Base-by-base conservation (phyloP, 768 basidiomycete genomes). In the Mycena epipterygia region DNA sequence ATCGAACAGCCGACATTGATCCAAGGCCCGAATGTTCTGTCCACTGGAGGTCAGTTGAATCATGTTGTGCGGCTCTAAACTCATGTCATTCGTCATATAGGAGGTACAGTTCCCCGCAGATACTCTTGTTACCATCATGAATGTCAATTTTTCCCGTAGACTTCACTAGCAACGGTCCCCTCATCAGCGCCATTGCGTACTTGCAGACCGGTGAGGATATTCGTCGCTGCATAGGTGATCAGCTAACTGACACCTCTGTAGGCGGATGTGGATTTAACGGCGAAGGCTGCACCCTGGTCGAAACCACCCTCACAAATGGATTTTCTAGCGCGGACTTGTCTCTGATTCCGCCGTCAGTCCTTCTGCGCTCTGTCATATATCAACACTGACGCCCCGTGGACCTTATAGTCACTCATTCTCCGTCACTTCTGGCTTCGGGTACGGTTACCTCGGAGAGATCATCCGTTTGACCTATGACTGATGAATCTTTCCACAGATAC, bases 341-440 rank as follows among this genome's bases (percentile, higher is more conserved):
- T 11, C 70, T 81, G 57, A 81, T 83, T 42, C 72, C 80, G 32
- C 79, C 80, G 81, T 81, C 72, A 14, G 79, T 39, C 29, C 16
- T 17, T 19, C 16, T 44, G 6, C 21, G 14, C 23, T 42, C 64
- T 16, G 48, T 8, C 23, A 51, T 41, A n/a, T n/a, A 6, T 53
- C 29, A 29, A 49, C 14, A 32, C 58, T 41, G 8, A 33, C n/a
- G n/a, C n/a, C 13, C 30, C 25, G 16, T 16, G 41, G 25, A 25
- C 23, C 21, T 80, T 16, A 17, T 17, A 86, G 85, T 16, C 84
- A 80, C 64, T 35, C 75, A 2, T 86, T 84, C 77, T 84, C 83
- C 5, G 83, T 85, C 6, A 77, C 82, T 6, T 75, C 81, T 51
- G 82, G 82, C 33, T 85, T 87, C 62, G 79, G 78, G 84, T 84